phyloP scores from a whole-genome alignment of 345 rosid species.

The Populus simonii region DNA sequence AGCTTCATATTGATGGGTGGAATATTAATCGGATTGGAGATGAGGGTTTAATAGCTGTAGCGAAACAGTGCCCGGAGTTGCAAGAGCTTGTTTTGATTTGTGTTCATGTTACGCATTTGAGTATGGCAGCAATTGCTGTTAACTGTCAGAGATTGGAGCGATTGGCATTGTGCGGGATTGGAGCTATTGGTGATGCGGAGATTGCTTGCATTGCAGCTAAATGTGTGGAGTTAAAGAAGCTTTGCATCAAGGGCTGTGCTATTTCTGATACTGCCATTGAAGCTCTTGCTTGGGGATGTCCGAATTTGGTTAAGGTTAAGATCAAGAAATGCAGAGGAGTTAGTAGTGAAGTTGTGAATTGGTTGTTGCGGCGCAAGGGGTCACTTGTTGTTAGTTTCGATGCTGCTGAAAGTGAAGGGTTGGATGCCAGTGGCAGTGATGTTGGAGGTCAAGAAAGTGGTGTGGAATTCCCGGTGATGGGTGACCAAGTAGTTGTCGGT shows the following conservation, averaged over 20 bases:
- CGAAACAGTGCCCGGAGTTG: slow-evolving; percentile 54
- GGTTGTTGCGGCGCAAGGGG: slow-evolving; percentile 52
- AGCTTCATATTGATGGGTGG: slow-evolving; percentile 90
- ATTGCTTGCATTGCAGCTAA: slow-evolving; percentile 64
- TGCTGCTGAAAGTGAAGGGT: slow-evolving; percentile 37
- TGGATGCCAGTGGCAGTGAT: slow-evolving; percentile 35
- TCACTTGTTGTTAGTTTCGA: slow-evolving; percentile 63
- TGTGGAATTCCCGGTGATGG: slow-evolving; percentile 25
- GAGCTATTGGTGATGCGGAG: slow-evolving; percentile 62
- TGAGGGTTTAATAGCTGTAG: slow-evolving; percentile 71
- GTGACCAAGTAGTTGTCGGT: slow-evolving; percentile 29
- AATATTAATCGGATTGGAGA: slow-evolving; percentile 80
- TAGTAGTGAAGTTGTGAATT: slow-evolving; percentile 47
- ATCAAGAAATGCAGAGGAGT: slow-evolving; percentile 77
- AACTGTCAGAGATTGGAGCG: slow-evolving; percentile 64
- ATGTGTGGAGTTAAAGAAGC: slow-evolving; percentile 65
- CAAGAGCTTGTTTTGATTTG: slow-evolving; percentile 85
- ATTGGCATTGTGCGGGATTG: slow-evolving; percentile 74
- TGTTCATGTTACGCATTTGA: slow-evolving; percentile 57
- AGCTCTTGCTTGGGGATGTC: slow-evolving; percentile 74
- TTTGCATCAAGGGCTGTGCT: slow-evolving; percentile 75
- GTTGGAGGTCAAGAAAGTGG: slow-evolving; percentile 43
- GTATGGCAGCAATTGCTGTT: slow-evolving; percentile 50
- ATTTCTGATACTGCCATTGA: slow-evolving; percentile 62
- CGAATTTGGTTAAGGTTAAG: slow-evolving; percentile 72